Base-by-base conservation (phyloP, 176 grass and related monocot species). In the Carex scoparia region DNA sequence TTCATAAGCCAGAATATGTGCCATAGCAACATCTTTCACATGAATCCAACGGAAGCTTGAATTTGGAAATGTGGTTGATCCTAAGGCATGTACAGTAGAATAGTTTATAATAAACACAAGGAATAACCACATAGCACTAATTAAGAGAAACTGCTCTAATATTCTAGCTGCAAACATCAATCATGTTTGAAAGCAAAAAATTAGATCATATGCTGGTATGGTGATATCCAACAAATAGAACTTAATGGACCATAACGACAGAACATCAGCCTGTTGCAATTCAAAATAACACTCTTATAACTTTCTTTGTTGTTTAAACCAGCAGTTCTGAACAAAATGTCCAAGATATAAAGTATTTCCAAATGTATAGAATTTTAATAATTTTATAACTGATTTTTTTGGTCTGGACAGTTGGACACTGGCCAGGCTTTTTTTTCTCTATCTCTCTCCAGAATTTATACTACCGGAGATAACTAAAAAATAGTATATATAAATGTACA, bases 1-100 rank as follows among this genome's bases (percentile, higher is more conserved):
- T 44, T 83, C 81, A 83, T 83, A 83, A 83, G 81, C 81, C 42
- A 83, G 40, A 69, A 83, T 68, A 55, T 83, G 81, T 83, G 81
- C 81, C 62, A 83, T 53, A 53, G 62, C 63, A 63, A 69, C 62
- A 53, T 83, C 81, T 67, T 83, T 83, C 63, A 83, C 81, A 83
- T 55, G 27, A 49, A 83, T 53, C 81, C 81, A 69, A 8, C 62
- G 23, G 1, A 35, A 2, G 55, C 4, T 35, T 67, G 64, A 12
- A 69, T 83, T 83, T 30, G n/a, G 38, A 83, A 83, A 83, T 83
- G 81, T 83, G 5, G 37, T 46, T 55, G 81, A 65, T 67, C 81
- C 81, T 83, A 83, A 51, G 61, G 42, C 44, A 74, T 46, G 70
- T 10, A 27, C 44, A 28, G 19, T 49, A 53, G 40, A 78, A 35